Evolutionary conservation across 1,284 basidiomycete species (phyloP).

Genomic region (Rhodotorula sp.): DNA sequence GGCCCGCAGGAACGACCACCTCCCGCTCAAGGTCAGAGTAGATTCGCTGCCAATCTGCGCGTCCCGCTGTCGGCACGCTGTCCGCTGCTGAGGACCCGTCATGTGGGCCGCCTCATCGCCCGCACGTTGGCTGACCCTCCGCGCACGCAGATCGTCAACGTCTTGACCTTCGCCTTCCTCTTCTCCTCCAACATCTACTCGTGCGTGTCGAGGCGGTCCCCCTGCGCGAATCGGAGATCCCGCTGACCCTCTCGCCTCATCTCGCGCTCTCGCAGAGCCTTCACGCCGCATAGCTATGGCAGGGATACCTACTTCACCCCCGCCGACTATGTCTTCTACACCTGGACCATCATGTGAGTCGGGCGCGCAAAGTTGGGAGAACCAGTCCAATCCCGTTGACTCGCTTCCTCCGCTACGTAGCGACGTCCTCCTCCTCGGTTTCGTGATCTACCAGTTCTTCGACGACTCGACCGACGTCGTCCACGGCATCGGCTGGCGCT

Average conservation of each 20-base stretch:
- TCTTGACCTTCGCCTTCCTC: conserved; percentile 37
- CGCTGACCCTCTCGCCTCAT: background rate
- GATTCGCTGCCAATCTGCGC: background rate
- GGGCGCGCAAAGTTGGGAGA: no score
- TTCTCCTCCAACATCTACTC: conserved; percentile 40
- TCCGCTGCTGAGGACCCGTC: background rate
- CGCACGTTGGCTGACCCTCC: background rate
- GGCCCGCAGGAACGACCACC: conserved; percentile 32
- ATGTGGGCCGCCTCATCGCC: background rate
- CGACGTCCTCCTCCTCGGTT: conserved; percentile 50
- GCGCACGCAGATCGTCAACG: conserved; percentile 16
- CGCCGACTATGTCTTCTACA: conserved; percentile 33
- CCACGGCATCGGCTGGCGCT: conserved; percentile 50
- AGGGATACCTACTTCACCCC: conserved; percentile 41
- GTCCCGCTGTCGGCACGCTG: background rate
- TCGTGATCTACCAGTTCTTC: conserved; percentile 45
- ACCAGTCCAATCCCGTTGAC: background rate
- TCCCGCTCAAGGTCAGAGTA: conserved; percentile 30
- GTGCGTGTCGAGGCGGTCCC: background rate
- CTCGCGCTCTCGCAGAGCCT: background rate
- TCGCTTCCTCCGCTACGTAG: conserved; percentile 21
- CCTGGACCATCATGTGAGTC: conserved; percentile 36
- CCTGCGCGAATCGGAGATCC: background rate
- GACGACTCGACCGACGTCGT: conserved; percentile 33
- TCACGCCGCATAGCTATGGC: conserved; percentile 11